Evolutionary conservation across 139 green algal genomes (phyloP).

Genomic region (Chlorella sp.): DNA sequence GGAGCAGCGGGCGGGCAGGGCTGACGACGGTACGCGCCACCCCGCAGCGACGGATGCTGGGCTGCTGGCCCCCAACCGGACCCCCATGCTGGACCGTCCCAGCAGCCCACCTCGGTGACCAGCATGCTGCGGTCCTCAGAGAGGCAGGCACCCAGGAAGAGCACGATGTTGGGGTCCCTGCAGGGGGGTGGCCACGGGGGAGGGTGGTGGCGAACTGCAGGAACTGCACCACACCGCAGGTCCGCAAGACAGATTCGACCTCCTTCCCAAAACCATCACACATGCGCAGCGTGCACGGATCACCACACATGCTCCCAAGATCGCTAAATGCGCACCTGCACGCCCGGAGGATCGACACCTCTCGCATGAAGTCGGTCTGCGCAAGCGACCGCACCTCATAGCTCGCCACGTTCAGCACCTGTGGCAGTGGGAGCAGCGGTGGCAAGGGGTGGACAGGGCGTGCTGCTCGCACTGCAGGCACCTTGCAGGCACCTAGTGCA

Average conservation of each 20-base stretch:
- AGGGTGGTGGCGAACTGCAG: no score
- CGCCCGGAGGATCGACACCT: slow-evolving; percentile 39
- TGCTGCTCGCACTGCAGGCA: no score
- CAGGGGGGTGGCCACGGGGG: no score
- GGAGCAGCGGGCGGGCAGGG: background rate
- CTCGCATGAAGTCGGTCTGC: slow-evolving; percentile 2
- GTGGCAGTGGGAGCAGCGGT: background rate
- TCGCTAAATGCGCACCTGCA: no score
- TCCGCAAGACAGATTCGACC: no score
- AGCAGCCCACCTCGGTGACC: slow-evolving; percentile 43
- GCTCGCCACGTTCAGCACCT: background rate
- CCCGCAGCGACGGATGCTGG: background rate
- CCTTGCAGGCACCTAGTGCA: background rate
- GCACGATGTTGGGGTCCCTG: background rate
- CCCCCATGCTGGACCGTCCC: background rate
- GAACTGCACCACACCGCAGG: no score
- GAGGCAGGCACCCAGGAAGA: slow-evolving; percentile 25
- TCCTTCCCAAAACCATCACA: no score
- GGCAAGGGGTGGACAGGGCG: no score
- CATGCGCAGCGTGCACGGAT: no score
- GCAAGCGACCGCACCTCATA: no score
- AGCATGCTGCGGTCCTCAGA: slow-evolving; percentile 30
- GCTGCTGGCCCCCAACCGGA: no score
- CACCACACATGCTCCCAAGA: no score
- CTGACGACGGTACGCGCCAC: background rate